Conservation (phyloP, 2,329 filamentous ascomycete species). For the Penicillium sp. region DNA sequence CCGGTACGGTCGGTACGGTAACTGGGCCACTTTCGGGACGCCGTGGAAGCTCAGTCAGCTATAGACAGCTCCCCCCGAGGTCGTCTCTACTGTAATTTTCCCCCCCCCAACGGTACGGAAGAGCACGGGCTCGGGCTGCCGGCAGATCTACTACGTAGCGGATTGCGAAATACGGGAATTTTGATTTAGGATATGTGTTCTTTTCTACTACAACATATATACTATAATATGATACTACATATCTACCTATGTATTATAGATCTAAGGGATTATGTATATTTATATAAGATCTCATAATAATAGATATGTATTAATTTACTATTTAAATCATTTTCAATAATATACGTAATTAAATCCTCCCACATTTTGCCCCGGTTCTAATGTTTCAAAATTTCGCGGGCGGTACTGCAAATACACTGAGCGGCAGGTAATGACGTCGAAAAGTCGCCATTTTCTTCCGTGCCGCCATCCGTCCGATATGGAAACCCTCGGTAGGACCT, state of each 20-base stretch:
- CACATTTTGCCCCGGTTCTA: background rate
- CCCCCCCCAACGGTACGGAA: constrained; percentile 22
- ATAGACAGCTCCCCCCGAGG: background rate
- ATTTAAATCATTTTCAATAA: background rate
- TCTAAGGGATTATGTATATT: background rate
- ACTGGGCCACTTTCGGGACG: constrained; percentile 21
- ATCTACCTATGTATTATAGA: background rate
- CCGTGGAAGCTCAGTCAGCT: constrained; percentile 16
- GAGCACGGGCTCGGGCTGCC: constrained; percentile 19
- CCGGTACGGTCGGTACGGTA: constrained; percentile 29
- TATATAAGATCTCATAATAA: background rate
- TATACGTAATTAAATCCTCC: background rate
- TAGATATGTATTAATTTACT: background rate
- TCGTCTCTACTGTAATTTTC: constrained; percentile 25
- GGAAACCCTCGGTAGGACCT: constrained; percentile 1
- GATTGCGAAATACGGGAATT: background rate
- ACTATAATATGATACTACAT: background rate
- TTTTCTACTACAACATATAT: background rate
- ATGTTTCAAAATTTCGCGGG: background rate
- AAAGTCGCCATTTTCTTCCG: constrained; percentile 27
- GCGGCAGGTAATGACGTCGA: constrained; percentile 33
- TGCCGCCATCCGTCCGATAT: constrained; percentile 25
- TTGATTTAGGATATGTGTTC: background rate
- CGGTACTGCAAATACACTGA: constrained; percentile 9
- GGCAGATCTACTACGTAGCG: constrained; percentile 15